phyloP scores from a whole-genome alignment of 768 basidiomycete species.

The Termitomyces sp. region DNA sequence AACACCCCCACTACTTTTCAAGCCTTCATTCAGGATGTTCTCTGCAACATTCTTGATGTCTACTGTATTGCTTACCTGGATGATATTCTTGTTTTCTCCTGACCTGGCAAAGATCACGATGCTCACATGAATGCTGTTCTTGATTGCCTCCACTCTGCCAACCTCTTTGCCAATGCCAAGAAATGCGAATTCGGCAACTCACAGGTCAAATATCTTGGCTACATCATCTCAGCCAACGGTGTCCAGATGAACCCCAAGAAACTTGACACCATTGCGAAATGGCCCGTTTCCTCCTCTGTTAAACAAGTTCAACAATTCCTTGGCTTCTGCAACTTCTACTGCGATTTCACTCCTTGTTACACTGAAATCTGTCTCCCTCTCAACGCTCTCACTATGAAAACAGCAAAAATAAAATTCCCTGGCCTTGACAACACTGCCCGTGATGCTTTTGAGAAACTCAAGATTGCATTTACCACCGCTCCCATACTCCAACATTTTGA shows the following conservation, averaged over 20 bases:
- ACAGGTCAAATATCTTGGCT: constrained; percentile 21
- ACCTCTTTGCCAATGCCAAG: constrained; percentile 28
- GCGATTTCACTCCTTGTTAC: too few species aligned
- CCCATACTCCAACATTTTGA: too few species aligned
- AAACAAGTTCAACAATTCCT: too few species aligned
- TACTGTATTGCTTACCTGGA: constrained; percentile 10
- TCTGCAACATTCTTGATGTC: constrained; percentile 34
- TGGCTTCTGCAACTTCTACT: too few species aligned
- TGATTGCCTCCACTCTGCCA: constrained; percentile 28
- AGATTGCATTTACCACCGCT: too few species aligned
- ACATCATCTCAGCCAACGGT: constrained; percentile 21
- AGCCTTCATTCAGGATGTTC: too few species aligned
- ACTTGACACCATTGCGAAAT: constrained; percentile 32
- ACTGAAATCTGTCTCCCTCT: too few species aligned
- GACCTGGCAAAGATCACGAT: neutral
- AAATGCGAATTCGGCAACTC: constrained; percentile 31
- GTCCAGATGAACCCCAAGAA: constrained; percentile 40
- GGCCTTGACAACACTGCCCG: neutral
- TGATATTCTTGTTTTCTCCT: too few species aligned
- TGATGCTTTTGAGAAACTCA: constrained; percentile 24
- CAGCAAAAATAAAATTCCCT: neutral
- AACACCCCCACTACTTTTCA: too few species aligned
- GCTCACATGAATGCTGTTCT: neutral
- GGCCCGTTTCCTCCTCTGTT: neutral
- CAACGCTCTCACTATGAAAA: neutral